Conservation (phyloP, 495 filamentous ascomycete species). For the Podospora sp. region DNA sequence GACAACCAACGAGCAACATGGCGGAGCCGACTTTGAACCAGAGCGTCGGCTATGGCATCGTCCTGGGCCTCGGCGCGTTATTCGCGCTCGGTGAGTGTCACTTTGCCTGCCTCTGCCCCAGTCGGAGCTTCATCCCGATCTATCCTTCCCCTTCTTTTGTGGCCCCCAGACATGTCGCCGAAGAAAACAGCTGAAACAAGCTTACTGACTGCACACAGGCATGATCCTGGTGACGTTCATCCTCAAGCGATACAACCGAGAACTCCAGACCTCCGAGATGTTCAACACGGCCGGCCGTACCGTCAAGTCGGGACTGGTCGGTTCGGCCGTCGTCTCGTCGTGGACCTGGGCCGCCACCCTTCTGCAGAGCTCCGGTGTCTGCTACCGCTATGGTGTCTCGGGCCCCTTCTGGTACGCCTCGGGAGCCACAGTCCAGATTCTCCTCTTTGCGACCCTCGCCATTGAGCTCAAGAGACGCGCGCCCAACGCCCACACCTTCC, state of each 20-base stretch:
- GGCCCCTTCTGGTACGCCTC: constrained; percentile 89
- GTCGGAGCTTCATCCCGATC: no score
- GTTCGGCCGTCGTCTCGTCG: constrained; percentile 89
- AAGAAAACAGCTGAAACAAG: neutral
- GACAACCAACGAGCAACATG: constrained; percentile 23
- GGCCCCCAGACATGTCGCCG: no score
- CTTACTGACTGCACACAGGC: constrained; percentile 24
- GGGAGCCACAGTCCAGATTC: constrained; percentile 71
- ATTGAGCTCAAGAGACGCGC: constrained; percentile 90
- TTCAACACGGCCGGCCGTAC: constrained; percentile 93
- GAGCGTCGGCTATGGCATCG: constrained; percentile 81
- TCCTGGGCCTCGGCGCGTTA: constrained; percentile 71
- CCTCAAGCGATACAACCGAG: constrained; percentile 84
- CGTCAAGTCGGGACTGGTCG: constrained; percentile 93
- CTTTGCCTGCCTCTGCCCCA: neutral
- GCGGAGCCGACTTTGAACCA: constrained; percentile 61
- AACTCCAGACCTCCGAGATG: constrained; percentile 96
- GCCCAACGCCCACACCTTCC: constrained; percentile 85
- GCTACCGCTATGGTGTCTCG: constrained; percentile 89
- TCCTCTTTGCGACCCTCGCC: constrained; percentile 90
- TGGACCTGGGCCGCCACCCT: constrained; percentile 94
- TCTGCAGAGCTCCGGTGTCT: constrained; percentile 82
- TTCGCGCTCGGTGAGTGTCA: constrained; percentile 71
- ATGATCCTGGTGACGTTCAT: constrained; percentile 73
- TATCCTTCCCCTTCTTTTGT: no score